A percentile compares a stretch with the other conserved stretches of the same genome.
Evolutionary conservation across 2,329 filamentous ascomycete genomes (phyloP).

Genomic region (Pestalotiopsis sp.): DNA sequence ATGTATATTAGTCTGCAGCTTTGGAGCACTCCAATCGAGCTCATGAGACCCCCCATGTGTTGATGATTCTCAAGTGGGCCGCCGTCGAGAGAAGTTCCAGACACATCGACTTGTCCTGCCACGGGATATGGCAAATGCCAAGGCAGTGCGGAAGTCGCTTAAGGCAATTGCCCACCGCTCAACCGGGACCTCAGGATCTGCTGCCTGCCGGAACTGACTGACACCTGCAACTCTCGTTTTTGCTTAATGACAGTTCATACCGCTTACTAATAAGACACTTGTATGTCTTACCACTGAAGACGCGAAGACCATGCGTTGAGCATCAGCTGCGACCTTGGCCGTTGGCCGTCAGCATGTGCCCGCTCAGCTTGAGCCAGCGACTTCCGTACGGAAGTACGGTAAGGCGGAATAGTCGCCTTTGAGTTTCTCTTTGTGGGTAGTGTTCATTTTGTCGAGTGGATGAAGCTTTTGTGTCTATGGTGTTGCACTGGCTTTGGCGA

Average conservation of each 20-base stretch:
- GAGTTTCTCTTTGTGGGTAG: not conserved
- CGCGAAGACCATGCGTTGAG: not conserved
- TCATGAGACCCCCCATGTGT: not conserved
- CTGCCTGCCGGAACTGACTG: not conserved
- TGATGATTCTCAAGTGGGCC: not conserved
- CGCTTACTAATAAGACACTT: not conserved
- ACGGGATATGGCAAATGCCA: not conserved
- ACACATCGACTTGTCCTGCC: not conserved
- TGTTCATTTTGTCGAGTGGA: not conserved
- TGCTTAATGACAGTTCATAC: not conserved
- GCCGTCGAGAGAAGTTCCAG: not conserved
- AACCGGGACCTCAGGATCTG: no score
- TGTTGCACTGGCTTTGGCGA: not conserved
- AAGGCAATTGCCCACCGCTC: not conserved
- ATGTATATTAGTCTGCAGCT: not conserved
- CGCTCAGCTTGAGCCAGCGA: not conserved
- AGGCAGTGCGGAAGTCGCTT: not conserved
- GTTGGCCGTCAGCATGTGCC: not conserved
- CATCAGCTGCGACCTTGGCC: not conserved
- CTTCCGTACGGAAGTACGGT: not conserved
- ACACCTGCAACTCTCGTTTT: not conserved
- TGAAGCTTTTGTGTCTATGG: not conserved
- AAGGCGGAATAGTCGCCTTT: not conserved
- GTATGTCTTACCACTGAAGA: not conserved
- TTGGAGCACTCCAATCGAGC: not conserved